Percentiles rank a stretch among this genome's conserved stretches.
Evolutionary conservation across 805 yeast genomes (phyloP).

Genomic region (Kazachstania kunashirensis): DNA sequence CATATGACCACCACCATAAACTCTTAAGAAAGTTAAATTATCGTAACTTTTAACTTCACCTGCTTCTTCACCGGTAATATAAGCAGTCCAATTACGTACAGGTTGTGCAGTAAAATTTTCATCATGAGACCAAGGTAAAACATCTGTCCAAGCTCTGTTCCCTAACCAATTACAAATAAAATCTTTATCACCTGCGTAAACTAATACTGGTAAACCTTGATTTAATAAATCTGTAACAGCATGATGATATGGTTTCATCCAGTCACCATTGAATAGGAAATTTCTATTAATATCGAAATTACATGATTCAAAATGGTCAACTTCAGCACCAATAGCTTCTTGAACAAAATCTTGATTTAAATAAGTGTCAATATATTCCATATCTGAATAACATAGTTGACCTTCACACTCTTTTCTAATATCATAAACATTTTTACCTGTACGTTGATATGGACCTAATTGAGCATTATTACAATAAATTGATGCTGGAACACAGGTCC

Average conservation of each 20-base stretch:
- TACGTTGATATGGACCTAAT: conserved; percentile 69
- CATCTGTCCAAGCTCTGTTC: conserved; percentile 76
- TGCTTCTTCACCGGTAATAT: conserved; percentile 41
- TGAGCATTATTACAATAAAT: conserved; percentile 81
- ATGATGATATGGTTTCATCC: conserved; percentile 82
- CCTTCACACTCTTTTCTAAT: conserved; percentile 68
- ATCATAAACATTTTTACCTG: conserved; percentile 89
- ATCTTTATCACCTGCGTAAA: conserved; percentile 95
- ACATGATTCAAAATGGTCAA: conserved; percentile 65
- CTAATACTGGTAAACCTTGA: conserved; percentile 64
- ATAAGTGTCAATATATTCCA: conserved; percentile 66
- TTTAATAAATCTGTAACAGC: conserved; percentile 66
- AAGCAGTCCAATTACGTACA: conserved; percentile 37
- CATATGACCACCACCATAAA: conserved; percentile 92
- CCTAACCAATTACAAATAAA: conserved; percentile 97
- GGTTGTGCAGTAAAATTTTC: conserved; percentile 42
- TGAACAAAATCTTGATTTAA: conserved; percentile 70
- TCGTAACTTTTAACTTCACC: conserved; percentile 61
- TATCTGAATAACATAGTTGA: conserved; percentile 67
- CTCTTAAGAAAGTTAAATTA: conserved; percentile 69
- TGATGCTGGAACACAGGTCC: conserved; percentile 87
- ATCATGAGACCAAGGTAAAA: conserved; percentile 55
- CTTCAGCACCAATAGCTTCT: conserved; percentile 84
- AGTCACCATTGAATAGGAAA: conserved; percentile 81
- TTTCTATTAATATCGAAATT: conserved; percentile 68